Percentiles rank a stretch among this genome's conserved stretches.
These are phyloP conservation scores for Monascus ruber DNA, from an alignment of 2,329 filamentous ascomycete genomes.

Conservation along the genomic window DNA sequence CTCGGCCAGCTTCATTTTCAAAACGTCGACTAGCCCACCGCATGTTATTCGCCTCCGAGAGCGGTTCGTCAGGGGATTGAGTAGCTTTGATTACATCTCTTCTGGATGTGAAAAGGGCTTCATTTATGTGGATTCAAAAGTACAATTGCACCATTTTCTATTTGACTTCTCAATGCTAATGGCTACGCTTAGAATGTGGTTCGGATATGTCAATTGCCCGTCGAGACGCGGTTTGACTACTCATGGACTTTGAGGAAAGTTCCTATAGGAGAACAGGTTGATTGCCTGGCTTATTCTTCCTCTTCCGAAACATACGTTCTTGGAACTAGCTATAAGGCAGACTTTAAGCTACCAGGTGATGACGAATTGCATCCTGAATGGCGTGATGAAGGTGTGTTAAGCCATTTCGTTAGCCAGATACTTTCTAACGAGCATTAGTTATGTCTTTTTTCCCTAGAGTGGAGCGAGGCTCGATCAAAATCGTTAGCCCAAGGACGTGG, in stretches of 20 bases:
- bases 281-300: constrained; percentile 64
- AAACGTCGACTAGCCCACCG: constrained; percentile 65
- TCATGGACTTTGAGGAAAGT: constrained; percentile 67
- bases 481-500: constrained; percentile 69
- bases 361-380: constrained; percentile 75
- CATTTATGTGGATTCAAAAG: constrained; percentile 60
- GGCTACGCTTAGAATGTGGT: constrained; percentile 44
- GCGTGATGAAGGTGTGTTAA: constrained; percentile 52
- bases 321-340: constrained; percentile 54
- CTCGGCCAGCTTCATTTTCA: constrained; percentile 72
- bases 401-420: constrained; percentile 1
- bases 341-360: constrained; percentile 76
- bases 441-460: constrained; percentile 53
- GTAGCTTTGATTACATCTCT: constrained; percentile 54
- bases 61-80: constrained; percentile 57
- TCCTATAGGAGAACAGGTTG: constrained; percentile 56
- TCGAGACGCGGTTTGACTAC: constrained; percentile 58
- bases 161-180: constrained; percentile 47
- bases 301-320: constrained; percentile 65
- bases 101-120: constrained; percentile 70
- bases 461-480: constrained; percentile 61
- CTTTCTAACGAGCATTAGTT: constrained; percentile 23
- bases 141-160: constrained; percentile 41
- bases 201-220: constrained; percentile 61
- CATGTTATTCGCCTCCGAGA: constrained; percentile 64